A percentile compares a stretch with the other conserved stretches of the same genome.
Conservation (phyloP, 1,139 yeast genomes). For the Yamadazyma trypodendri region DNA sequence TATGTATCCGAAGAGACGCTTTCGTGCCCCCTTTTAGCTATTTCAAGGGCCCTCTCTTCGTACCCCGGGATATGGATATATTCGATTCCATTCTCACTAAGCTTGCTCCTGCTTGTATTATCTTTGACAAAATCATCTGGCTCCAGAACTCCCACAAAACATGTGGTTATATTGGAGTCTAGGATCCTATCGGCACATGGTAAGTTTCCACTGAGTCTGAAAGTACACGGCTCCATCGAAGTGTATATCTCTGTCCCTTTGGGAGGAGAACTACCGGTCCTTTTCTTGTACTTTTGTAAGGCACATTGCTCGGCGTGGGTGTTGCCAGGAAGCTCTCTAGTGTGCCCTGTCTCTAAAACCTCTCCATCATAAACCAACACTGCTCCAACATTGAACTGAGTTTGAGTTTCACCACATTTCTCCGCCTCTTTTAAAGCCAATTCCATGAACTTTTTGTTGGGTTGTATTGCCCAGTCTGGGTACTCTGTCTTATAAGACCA, state of each 20-base stretch:
- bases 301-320: constrained; percentile 99
- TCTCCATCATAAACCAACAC: constrained; percentile 67
- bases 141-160: constrained; percentile 90
- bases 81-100: constrained; percentile 57
- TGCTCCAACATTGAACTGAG: constrained; percentile 95
- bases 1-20: too few relatives aligned
- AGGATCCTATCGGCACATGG: constrained; percentile 87
- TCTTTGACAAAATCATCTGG: constrained; percentile 85
- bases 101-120: constrained; percentile 60
- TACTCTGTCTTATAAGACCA: constrained; percentile 81
- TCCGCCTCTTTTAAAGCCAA: constrained; percentile 74
- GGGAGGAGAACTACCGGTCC: constrained; percentile 49
- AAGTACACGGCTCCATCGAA: constrained; percentile 97
- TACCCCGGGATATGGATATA: constrained; percentile 83
- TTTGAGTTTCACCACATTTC: constrained; percentile 77
- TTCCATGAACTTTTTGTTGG: constrained; percentile 55
- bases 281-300: constrained; percentile 62
- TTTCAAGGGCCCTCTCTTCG: constrained; percentile 66
- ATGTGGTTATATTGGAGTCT: constrained; percentile 56
- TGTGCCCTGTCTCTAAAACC: constrained; percentile 75
- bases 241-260: constrained; percentile 82
- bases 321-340: constrained; percentile 90
- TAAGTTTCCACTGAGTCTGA: constrained; percentile 81
- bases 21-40: constrained; percentile 78
- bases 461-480: constrained; percentile 83